phyloP scores from a whole-genome alignment of 1,284 basidiomycete genomes.

The Ceratobasidium sp. region DNA sequence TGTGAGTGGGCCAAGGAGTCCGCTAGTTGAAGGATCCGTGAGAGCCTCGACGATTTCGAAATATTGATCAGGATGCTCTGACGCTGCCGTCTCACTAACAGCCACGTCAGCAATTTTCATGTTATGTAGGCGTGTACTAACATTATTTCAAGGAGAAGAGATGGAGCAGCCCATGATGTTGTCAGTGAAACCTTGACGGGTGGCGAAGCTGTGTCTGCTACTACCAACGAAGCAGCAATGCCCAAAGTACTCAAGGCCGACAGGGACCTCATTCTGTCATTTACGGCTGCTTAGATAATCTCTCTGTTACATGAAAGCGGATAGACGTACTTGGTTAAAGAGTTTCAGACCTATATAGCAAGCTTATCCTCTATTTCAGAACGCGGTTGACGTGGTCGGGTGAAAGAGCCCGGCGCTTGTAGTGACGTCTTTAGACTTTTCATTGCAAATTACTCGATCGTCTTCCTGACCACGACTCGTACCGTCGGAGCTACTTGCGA shows the following conservation, averaged over 20 bases:
- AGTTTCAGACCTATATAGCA: background rate
- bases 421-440: constrained; percentile 29
- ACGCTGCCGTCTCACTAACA: constrained; percentile 69
- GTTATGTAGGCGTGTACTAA: constrained; percentile 60
- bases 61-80: constrained; percentile 76
- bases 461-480: background rate
- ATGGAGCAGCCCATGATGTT: constrained; percentile 83
- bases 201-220: constrained; percentile 61
- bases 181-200: constrained; percentile 82
- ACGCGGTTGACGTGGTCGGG: constrained; percentile 44
- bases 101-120: constrained; percentile 6
- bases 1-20: constrained; percentile 54
- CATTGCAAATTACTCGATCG: constrained; percentile 19
- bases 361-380: background rate
- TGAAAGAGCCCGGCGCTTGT: constrained; percentile 37
- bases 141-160: constrained; percentile 85
- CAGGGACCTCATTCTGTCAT: constrained; percentile 40
- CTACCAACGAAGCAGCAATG: constrained; percentile 41
- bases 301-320: background rate
- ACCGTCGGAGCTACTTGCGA: background rate
- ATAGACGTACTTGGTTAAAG: constrained; percentile 5
- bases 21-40: constrained; percentile 60
- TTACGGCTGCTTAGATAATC: background rate
- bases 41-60: constrained; percentile 76
- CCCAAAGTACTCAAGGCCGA: constrained; percentile 43